These are phyloP conservation scores for Protea cynaroides DNA, from an alignment of 164 flowering plant genomes.

Conservation along the genomic window DNA sequence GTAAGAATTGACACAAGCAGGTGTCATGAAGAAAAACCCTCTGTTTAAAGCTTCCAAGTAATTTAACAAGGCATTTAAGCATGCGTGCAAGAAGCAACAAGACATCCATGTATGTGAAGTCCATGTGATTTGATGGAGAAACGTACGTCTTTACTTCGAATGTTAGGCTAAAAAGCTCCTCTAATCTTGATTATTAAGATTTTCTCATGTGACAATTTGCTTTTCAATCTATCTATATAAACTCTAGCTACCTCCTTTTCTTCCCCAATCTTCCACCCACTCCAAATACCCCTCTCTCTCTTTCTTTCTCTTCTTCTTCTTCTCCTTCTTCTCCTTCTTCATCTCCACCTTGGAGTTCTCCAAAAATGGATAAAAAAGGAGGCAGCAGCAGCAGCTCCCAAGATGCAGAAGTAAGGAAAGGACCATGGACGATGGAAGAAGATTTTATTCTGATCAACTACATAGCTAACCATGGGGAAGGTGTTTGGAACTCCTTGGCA, in stretches of 20 bases:
- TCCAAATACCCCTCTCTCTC: background rate
- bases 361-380: conserved; percentile 40
- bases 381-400: conserved; percentile 33
- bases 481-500: conserved; percentile 90
- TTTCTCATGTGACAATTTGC: background rate
- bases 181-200: too few species aligned
- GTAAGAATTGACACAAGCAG: too few species aligned
- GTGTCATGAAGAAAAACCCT: too few species aligned
- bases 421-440: conserved; percentile 98
- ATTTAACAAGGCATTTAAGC: too few species aligned
- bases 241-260: conserved; percentile 7
- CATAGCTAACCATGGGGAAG: conserved; percentile 90
- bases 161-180: too few species aligned
- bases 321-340: conserved; percentile 2
- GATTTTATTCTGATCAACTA: conserved; percentile 87
- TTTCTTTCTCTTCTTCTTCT: background rate
- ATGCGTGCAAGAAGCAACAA: too few species aligned
- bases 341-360: too few species aligned
- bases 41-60: too few species aligned
- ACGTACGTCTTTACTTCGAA: too few species aligned
- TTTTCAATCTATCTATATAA: conserved; percentile 18
- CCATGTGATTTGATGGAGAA: too few species aligned
- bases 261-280: background rate
- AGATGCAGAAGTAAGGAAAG: conserved; percentile 79
- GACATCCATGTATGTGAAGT: too few species aligned